Evolutionary conservation across 2,329 filamentous ascomycete species (phyloP), one percentile per base, ranked within the genome.

Genomic region (Xylariaceae sp.): DNA sequence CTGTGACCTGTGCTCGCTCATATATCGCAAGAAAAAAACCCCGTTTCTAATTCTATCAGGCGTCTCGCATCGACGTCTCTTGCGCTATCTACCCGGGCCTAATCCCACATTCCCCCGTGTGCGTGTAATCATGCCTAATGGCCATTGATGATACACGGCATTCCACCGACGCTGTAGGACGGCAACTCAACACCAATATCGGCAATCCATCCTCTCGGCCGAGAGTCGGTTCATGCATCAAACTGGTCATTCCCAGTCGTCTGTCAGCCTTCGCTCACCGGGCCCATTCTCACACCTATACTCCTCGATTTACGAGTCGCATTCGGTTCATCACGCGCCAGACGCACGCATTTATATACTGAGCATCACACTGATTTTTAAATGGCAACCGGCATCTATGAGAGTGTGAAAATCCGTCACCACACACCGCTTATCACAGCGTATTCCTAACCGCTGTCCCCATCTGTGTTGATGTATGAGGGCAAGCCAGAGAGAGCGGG

Each of bases 131-230:
- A 42, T 48, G 42, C 44, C 41, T 40, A 42, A 51, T 43, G 10
- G 44, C 30, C 32, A 18, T 44, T 53, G 38, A 47, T 32, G 44
- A 53, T 38, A 40, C 44, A 44, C 11, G 33, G 38, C 12, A 35
- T 42, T 11, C 19, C 45, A 42, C 39, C 14, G 39, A 19, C 45
- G 31, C 17, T 15, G 32, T 38, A 38, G 33, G 36, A 36, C 39
- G 18, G 22, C 14, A n/a, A 12, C 15, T 33, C 17, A 44, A 38
- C n/a, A n/a, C 51, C 44, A 47, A 42, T 7, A 36, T 42, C 41
- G 44, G n/a, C 30, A n/a, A 47, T 22, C 33, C 45, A 46, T 22
- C 47, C 35, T 47, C 50, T 55, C 53, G 53, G 53, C 53, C 53
- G 53, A 55, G 40, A 53, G 30, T 40, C 47, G 45, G 35, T 46